Evolutionary conservation across 106 monocot genomes (phyloP).

Genomic region (Iris macrosiphon): DNA sequence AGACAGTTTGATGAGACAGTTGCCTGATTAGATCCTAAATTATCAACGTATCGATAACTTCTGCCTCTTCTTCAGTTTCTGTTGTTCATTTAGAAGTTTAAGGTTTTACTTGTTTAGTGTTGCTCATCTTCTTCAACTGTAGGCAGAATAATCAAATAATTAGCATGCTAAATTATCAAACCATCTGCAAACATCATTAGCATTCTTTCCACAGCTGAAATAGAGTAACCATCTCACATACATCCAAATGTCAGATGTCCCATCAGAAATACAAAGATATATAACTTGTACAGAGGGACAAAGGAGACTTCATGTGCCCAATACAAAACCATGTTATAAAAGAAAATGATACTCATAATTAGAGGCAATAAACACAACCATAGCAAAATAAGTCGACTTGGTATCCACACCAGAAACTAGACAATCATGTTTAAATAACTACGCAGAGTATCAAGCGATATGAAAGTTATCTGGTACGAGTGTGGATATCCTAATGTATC

Average conservation of each 20-base stretch:
- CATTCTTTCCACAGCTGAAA: not conserved
- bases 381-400: no score
- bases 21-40: not conserved
- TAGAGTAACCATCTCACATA: not conserved
- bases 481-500: no score
- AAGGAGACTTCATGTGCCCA: no score
- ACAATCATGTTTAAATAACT: no score
- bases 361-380: no score
- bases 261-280: not conserved
- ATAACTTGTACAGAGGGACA: no score
- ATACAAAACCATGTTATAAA: no score
- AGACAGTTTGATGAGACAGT: not conserved
- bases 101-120: slow-evolving; percentile 38
- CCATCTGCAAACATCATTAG: not conserved
- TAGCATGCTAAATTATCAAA: not conserved
- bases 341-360: no score
- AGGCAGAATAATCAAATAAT: not conserved
- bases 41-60: not conserved
- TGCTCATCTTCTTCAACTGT: slow-evolving; percentile 94
- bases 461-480: no score
- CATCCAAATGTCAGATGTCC: not conserved
- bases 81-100: slow-evolving; percentile 18
- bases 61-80: slow-evolving; percentile 12
- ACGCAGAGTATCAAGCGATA: no score
- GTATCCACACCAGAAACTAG: no score